Conservation (phyloP, 116 monocot genomes). For the Dioscorea cayenensis region DNA sequence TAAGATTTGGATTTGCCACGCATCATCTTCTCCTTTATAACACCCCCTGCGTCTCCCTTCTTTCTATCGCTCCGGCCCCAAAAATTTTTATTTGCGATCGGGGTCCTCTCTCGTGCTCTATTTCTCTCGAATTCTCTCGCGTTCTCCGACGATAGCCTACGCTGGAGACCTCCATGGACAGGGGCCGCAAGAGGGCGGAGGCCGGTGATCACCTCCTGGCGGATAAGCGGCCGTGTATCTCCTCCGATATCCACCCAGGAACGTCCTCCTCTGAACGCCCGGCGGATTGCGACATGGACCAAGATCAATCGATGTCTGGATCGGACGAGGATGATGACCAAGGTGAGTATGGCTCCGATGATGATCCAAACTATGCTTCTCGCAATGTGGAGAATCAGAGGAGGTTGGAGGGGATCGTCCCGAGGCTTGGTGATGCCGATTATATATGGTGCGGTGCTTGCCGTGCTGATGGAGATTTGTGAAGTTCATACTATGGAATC, state of each 20-base stretch:
- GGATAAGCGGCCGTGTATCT: slow-evolving; percentile 13
- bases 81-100: too few relatives aligned
- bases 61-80: too few relatives aligned
- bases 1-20: too few relatives aligned
- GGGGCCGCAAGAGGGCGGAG: slow-evolving; percentile 13
- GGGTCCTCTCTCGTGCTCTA: too few relatives aligned
- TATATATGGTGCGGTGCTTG: slow-evolving; percentile 23
- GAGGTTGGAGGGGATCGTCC: slow-evolving; percentile 30
- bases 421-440: slow-evolving; percentile 4
- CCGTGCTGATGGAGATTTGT: slow-evolving; percentile 38
- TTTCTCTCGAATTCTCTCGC: too few relatives aligned
- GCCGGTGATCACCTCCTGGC: background rate
- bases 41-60: too few relatives aligned
- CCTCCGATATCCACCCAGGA: background rate
- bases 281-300: slow-evolving; percentile 18
- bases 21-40: too few relatives aligned
- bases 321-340: slow-evolving; percentile 17
- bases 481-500: too few relatives aligned
- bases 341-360: slow-evolving; percentile 33
- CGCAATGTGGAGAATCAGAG: slow-evolving; percentile 1
- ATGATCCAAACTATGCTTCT: slow-evolving; percentile 3
- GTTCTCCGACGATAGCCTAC: too few relatives aligned
- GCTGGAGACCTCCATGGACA: slow-evolving; percentile 10
- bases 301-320: background rate
- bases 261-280: slow-evolving; percentile 6